phyloP scores from a whole-genome alignment of 306 rosid genomes.

The Ormosia semicastrata region DNA sequence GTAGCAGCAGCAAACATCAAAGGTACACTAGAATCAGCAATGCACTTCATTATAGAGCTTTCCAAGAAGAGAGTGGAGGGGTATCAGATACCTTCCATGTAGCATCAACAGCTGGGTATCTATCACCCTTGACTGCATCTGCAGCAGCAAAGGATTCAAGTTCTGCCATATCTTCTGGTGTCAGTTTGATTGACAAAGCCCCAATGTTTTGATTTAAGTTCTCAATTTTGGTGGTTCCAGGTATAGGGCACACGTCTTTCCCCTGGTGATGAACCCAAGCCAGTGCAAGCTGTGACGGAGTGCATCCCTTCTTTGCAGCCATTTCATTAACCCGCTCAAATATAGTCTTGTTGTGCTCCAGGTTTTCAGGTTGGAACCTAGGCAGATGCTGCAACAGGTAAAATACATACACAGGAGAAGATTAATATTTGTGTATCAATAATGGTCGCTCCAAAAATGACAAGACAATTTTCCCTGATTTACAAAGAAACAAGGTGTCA shows the following conservation, averaged over 20 bases:
- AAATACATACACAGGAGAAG: not conserved
- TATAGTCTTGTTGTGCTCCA: constrained; percentile 54
- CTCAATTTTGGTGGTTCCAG: constrained; percentile 76
- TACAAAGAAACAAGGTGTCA: not conserved
- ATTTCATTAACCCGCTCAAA: constrained; percentile 58
- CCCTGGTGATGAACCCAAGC: constrained; percentile 80
- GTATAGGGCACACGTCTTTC: constrained; percentile 63
- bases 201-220: constrained; percentile 61
- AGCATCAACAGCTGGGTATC: not conserved
- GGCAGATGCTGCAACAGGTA: constrained; percentile 36
- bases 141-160: constrained; percentile 53
- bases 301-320: constrained; percentile 64
- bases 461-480: not conserved
- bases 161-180: constrained; percentile 58
- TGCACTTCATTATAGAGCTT: constrained; percentile 12
- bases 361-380: constrained; percentile 56
- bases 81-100: constrained; percentile 57
- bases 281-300: constrained; percentile 58
- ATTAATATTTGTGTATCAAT: not conserved
- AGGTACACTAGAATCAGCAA: not conserved
- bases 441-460: not conserved
- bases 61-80: constrained; percentile 66
- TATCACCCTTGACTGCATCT: constrained; percentile 46
- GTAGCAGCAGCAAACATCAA: not conserved
- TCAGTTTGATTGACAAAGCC: constrained; percentile 61